These are phyloP conservation scores for Fusarium dlaminii DNA, from an alignment of 2,329 filamentous ascomycete species.

Conservation along the genomic window DNA sequence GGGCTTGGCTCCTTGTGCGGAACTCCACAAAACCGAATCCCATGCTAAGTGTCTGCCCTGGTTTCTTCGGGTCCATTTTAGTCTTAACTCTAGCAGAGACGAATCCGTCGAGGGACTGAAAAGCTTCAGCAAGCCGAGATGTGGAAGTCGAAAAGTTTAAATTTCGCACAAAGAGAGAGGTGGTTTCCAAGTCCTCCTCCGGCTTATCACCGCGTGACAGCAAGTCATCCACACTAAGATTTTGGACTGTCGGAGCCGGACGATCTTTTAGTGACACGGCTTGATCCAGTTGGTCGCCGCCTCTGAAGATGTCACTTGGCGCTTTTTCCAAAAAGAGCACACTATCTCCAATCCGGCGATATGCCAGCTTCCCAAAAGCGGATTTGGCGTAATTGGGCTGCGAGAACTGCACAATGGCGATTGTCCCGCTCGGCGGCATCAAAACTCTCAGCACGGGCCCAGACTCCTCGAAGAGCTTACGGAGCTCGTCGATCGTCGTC, in stretches of 20 bases:
- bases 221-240: conserved; percentile 74
- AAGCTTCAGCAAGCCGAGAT: conserved; percentile 77
- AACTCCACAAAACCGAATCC: conserved; percentile 97
- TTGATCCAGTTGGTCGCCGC: conserved; percentile 43
- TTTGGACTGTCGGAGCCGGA: conserved; percentile 58
- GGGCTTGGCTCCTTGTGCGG: conserved; percentile 77
- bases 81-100: conserved; percentile 91
- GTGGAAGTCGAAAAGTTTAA: conserved; percentile 91
- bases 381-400: conserved; percentile 81
- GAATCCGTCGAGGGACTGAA: conserved; percentile 86
- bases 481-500: conserved; percentile 80
- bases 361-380: conserved; percentile 86
- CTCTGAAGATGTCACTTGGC: conserved; percentile 79
- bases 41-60: conserved; percentile 91
- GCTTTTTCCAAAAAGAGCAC: conserved; percentile 94
- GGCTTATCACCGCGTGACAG: conserved; percentile 65
- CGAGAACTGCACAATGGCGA: conserved; percentile 90
- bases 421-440: conserved; percentile 92
- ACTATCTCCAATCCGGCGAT: conserved; percentile 89
- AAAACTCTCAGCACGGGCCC: conserved; percentile 83
- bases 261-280: conserved; percentile 48
- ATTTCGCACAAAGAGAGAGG: conserved; percentile 93
- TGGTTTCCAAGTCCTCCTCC: conserved; percentile 68
- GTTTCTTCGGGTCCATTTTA: conserved; percentile 90
- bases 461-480: conserved; percentile 84